phyloP scores from a whole-genome alignment of 768 basidiomycete genomes.

The Rhizopogon sp. region DNA sequence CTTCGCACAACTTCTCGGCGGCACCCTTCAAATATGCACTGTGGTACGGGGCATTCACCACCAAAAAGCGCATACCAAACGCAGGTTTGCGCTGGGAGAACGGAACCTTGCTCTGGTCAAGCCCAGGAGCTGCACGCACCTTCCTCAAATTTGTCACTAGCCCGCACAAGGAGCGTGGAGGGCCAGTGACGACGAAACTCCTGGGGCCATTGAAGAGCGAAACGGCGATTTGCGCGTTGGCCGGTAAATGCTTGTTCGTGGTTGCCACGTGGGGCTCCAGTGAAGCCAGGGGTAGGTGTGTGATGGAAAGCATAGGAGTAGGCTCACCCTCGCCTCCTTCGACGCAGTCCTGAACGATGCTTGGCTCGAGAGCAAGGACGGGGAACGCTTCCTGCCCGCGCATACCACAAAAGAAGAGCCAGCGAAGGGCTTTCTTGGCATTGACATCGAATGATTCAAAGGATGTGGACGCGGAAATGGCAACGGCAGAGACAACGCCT shows the following conservation, averaged over 20 bases:
- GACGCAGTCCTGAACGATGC: constrained; percentile 80
- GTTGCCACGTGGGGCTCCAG: constrained; percentile 78
- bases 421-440: constrained; percentile 77
- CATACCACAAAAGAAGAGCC: constrained; percentile 91
- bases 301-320: constrained; percentile 89
- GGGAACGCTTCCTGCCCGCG: constrained; percentile 96
- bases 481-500: constrained; percentile 92
- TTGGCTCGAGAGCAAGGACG: constrained; percentile 81
- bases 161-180: constrained; percentile 87
- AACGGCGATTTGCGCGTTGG: constrained; percentile 73
- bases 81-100: constrained; percentile 94
- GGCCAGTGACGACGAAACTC: constrained; percentile 91
- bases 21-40: constrained; percentile 76
- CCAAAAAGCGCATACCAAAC: constrained; percentile 89
- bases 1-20: constrained; percentile 68
- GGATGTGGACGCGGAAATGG: constrained; percentile 73
- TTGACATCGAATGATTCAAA: constrained; percentile 74
- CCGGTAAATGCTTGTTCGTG: constrained; percentile 83
- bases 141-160: constrained; percentile 89
- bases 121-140: constrained; percentile 77
- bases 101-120: constrained; percentile 91
- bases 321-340: constrained; percentile 93
- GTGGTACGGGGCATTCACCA: constrained; percentile 96
- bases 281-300: constrained; percentile 70
- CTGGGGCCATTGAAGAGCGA: constrained; percentile 93